These are phyloP conservation scores for Fusarium oxysporum DNA, from an alignment of 2,329 filamentous ascomycete genomes.

Conservation along the genomic window DNA sequence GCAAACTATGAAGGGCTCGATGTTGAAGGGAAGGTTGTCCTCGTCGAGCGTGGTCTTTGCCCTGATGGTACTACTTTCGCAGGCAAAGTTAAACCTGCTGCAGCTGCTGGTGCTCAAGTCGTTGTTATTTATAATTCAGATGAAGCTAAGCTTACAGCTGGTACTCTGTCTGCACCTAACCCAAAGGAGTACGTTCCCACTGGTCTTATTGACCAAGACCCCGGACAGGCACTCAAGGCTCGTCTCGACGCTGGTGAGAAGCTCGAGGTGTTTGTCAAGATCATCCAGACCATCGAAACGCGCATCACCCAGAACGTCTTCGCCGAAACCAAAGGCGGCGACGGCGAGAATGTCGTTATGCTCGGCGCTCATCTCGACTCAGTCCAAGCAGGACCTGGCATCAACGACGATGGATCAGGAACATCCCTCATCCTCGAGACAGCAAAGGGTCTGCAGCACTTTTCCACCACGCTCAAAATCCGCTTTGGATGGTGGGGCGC, in stretches of 20 bases:
- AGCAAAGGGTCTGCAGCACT: slow-evolving; percentile 53
- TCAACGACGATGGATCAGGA: slow-evolving; percentile 61
- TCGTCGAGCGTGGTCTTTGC: slow-evolving; percentile 48
- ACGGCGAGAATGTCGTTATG: slow-evolving; percentile 56
- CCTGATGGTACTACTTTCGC: slow-evolving; percentile 49
- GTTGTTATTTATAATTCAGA: slow-evolving; percentile 50
- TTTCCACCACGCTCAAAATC: slow-evolving; percentile 51
- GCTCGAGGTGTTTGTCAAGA: slow-evolving; percentile 51
- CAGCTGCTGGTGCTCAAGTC: slow-evolving; percentile 46
- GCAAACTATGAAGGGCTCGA: slow-evolving; percentile 44
- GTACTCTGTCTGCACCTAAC: slow-evolving; percentile 43
- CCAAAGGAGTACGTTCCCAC: slow-evolving; percentile 46
- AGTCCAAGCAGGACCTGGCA: slow-evolving; percentile 57
- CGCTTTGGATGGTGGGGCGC: slow-evolving; percentile 60
- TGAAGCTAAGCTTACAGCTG: slow-evolving; percentile 47
- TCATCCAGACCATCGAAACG: slow-evolving; percentile 51
- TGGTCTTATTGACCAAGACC: slow-evolving; percentile 48
- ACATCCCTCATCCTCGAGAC: slow-evolving; percentile 55
- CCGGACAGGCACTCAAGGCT: slow-evolving; percentile 44
- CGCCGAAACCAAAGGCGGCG: slow-evolving; percentile 58
- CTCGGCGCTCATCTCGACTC: slow-evolving; percentile 59
- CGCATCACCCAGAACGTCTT: slow-evolving; percentile 59
- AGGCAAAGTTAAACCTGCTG: slow-evolving; percentile 46
- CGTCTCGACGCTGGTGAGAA: slow-evolving; percentile 50
- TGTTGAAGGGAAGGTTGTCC: slow-evolving; percentile 48